phyloP scores from a whole-genome alignment of 306 rosid species.

The Betula pendula region DNA sequence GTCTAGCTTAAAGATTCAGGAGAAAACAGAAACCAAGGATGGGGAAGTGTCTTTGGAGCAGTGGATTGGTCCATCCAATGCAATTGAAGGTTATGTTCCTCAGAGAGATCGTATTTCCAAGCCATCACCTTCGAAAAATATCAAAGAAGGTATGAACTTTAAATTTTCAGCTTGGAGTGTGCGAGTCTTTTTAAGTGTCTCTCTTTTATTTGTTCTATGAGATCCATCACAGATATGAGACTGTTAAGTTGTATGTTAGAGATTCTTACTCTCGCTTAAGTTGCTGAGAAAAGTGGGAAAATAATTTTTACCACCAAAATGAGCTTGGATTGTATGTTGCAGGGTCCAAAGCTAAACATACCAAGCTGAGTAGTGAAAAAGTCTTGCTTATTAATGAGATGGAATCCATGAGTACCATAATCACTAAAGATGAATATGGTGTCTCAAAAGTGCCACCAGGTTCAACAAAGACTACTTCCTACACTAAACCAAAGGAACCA shows the following conservation, averaged over 20 bases:
- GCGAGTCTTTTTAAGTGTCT: not conserved
- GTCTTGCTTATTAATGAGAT: slow-evolving; percentile 45
- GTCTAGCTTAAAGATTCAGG: slow-evolving; percentile 63
- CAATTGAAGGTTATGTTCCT: slow-evolving; percentile 93
- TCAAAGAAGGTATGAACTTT: slow-evolving; percentile 55
- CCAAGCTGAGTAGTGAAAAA: slow-evolving; percentile 30
- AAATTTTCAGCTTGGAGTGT: not conserved
- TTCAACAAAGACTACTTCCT: slow-evolving; percentile 34
- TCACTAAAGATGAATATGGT: slow-evolving; percentile 73
- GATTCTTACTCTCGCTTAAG: slow-evolving; percentile 2
- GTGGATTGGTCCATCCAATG: slow-evolving; percentile 89
- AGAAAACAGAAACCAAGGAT: slow-evolving; percentile 42
- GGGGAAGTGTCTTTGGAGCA: slow-evolving; percentile 60
- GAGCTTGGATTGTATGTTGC: slow-evolving; percentile 53
- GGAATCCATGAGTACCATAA: slow-evolving; percentile 64
- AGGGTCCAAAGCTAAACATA: slow-evolving; percentile 58
- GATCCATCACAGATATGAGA: not conserved
- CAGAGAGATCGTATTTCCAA: slow-evolving; percentile 37
- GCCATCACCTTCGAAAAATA: slow-evolving; percentile 40
- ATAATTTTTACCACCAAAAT: slow-evolving; percentile 27
- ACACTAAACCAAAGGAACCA: slow-evolving; percentile 29
- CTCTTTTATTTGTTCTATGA: slow-evolving; percentile 15
- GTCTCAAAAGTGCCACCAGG: slow-evolving; percentile 61
- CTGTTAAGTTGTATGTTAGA: slow-evolving; percentile 13
- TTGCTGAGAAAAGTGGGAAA: slow-evolving; percentile 32